phyloP scores from a whole-genome alignment of 768 basidiomycete genomes.

The Termitomyces sp. region DNA sequence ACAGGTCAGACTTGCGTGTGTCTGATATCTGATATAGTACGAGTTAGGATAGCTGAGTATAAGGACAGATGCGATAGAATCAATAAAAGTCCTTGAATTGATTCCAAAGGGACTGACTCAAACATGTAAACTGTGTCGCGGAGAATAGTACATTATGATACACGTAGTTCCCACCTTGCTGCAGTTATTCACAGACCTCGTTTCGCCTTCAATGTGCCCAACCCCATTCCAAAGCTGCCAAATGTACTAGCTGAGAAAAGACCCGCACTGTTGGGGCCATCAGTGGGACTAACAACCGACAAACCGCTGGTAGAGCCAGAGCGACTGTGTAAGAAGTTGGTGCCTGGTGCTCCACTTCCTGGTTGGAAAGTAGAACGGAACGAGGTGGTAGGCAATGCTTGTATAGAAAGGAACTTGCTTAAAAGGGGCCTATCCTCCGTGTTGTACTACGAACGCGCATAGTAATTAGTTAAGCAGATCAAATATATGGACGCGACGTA shows the following conservation, averaged over 20 bases:
- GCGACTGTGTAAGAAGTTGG: constrained; percentile 15
- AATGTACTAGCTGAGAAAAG: constrained; percentile 21
- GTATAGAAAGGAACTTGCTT: constrained; percentile 80
- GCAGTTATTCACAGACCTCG: not conserved
- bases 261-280: constrained; percentile 11
- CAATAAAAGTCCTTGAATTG: not conserved
- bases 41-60: not conserved
- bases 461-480: not conserved
- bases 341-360: constrained; percentile 1
- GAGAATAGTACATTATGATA: constrained; percentile 1
- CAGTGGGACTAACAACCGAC: constrained; percentile 3
- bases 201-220: constrained; percentile 23
- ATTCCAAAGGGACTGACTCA: not conserved
- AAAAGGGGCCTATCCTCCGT: constrained; percentile 80
- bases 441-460: constrained; percentile 52
- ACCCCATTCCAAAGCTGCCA: constrained; percentile 26
- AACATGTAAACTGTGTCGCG: not conserved
- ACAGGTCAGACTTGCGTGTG: not conserved
- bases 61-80: not conserved
- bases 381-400: constrained; percentile 59
- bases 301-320: constrained; percentile 8
- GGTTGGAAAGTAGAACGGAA: constrained; percentile 64
- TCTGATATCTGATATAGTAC: not conserved
- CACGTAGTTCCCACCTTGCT: not conserved
- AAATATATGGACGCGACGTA: constrained; percentile 25